These are phyloP conservation scores for Cylindrodendrum hubeiense DNA, from an alignment of 2,329 filamentous ascomycete genomes.

Conservation along the genomic window DNA sequence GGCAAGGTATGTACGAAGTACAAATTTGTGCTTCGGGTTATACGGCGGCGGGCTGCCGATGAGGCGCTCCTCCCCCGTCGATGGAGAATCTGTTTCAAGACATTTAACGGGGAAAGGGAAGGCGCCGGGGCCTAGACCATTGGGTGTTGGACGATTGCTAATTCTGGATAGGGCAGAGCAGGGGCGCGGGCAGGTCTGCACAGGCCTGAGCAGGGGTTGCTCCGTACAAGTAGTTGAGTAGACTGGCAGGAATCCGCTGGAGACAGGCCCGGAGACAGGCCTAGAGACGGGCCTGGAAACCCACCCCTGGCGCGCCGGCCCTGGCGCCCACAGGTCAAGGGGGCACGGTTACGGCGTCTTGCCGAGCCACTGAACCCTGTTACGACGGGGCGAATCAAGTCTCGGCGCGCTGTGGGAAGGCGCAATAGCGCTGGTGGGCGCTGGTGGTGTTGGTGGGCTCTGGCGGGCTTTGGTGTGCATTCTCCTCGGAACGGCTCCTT, in stretches of 20 bases:
- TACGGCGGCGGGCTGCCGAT: neutral
- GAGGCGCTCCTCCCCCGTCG: neutral
- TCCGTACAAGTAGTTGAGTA: too few relatives aligned
- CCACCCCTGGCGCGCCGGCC: neutral
- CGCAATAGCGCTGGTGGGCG: neutral
- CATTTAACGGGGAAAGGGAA: neutral
- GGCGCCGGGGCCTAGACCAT: neutral
- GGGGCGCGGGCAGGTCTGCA: neutral
- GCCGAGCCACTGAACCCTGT: neutral
- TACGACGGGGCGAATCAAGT: neutral
- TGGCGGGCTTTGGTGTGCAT: too few relatives aligned
- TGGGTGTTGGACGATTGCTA: conserved; percentile 10
- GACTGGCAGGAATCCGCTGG: too few relatives aligned
- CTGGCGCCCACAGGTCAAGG: neutral
- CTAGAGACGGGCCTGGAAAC: neutral
- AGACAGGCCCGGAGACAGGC: too few relatives aligned
- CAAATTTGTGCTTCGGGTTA: neutral
- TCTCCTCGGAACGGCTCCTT: neutral
- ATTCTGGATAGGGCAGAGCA: conserved; percentile 22
- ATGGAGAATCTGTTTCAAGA: neutral
- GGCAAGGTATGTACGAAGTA: neutral
- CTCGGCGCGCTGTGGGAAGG: neutral
- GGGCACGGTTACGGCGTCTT: neutral
- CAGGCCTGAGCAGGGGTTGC: too few relatives aligned
- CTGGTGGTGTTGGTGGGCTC: too few relatives aligned